These are phyloP conservation scores for Sarcocystis neurona DNA, from an alignment of 169 alveolate genomes.

Conservation along the genomic window DNA sequence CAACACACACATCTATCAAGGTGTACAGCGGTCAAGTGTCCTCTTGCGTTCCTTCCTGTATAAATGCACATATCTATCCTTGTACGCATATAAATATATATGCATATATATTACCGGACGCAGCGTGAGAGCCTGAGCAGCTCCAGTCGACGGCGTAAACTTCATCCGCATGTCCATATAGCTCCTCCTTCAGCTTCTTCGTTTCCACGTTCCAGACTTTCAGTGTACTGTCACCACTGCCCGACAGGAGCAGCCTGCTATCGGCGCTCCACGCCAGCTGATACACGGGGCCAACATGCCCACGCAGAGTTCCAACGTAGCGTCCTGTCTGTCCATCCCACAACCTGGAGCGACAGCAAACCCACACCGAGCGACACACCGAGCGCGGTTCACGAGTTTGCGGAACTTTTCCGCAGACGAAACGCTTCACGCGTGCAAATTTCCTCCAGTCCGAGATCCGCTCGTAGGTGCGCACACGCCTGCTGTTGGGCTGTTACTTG, in stretches of 20 bases:
- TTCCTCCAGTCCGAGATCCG: too few species aligned
- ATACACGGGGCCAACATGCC: constrained; percentile 98
- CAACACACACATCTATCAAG: too few species aligned
- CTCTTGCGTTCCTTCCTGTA: not conserved
- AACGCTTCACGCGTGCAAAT: too few species aligned
- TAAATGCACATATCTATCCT: too few species aligned
- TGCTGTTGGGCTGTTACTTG: too few species aligned
- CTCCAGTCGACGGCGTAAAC: constrained; percentile 98
- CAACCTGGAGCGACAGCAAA: constrained; percentile 62
- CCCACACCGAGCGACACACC: not conserved
- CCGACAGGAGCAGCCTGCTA: constrained; percentile 90
- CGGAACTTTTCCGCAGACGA: too few species aligned
- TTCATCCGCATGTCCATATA: constrained; percentile 99
- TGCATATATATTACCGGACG: constrained; percentile 40
- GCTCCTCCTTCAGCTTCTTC: constrained; percentile 91
- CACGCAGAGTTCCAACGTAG: constrained; percentile 92
- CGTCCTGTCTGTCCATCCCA: constrained; percentile 92
- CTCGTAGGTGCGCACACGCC: too few species aligned
- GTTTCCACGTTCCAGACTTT: constrained; percentile 91
- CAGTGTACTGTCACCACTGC: constrained; percentile 94
- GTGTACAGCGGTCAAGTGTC: not conserved
- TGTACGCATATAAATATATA: not conserved
- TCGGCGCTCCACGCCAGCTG: constrained; percentile 97
- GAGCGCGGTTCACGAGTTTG: not conserved
- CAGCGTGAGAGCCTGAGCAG: constrained; percentile 94